These are phyloP conservation scores for Imleria badia DNA, from an alignment of 768 basidiomycete genomes.

Conservation along the genomic window DNA sequence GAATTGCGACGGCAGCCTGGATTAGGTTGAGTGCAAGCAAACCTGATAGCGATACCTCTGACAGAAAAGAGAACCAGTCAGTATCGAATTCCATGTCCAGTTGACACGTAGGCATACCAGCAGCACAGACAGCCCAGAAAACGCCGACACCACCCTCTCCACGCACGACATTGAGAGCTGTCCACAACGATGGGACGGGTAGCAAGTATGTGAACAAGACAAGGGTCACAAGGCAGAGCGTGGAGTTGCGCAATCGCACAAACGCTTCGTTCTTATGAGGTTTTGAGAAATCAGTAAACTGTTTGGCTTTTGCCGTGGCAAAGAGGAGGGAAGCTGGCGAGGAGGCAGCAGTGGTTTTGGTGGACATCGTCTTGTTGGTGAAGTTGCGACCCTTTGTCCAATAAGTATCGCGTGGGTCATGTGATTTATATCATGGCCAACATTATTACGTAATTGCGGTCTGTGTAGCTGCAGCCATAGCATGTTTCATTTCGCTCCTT, in stretches of 20 bases:
- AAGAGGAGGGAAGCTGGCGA: conserved; percentile 26
- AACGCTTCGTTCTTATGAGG: conserved; percentile 38
- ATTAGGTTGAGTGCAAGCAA: conserved; percentile 35
- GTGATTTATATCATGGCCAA: neutral
- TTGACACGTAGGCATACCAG: conserved; percentile 25
- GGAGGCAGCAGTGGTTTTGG: conserved; percentile 2
- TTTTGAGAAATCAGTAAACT: conserved; percentile 28
- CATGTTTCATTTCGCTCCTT: too few species aligned
- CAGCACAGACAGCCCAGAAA: conserved; percentile 27
- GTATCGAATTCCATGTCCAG: neutral
- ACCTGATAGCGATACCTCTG: conserved; percentile 32
- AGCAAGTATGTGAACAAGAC: conserved; percentile 38
- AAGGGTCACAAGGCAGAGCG: conserved; percentile 32
- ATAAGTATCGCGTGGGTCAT: neutral
- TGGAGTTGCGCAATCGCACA: conserved; percentile 40
- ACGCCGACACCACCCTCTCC: neutral
- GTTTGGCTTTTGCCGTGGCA: conserved; percentile 19
- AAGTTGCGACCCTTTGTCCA: neutral
- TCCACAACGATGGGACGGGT: conserved; percentile 39
- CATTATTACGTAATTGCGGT: too few species aligned
- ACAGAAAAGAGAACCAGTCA: neutral
- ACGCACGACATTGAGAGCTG: conserved; percentile 33
- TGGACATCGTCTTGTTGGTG: conserved; percentile 14
- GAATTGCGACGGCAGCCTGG: conserved; percentile 37
- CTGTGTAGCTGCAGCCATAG: too few species aligned